Conservation (phyloP, 306 rosid genomes). For the Vigna trinervia region DNA sequence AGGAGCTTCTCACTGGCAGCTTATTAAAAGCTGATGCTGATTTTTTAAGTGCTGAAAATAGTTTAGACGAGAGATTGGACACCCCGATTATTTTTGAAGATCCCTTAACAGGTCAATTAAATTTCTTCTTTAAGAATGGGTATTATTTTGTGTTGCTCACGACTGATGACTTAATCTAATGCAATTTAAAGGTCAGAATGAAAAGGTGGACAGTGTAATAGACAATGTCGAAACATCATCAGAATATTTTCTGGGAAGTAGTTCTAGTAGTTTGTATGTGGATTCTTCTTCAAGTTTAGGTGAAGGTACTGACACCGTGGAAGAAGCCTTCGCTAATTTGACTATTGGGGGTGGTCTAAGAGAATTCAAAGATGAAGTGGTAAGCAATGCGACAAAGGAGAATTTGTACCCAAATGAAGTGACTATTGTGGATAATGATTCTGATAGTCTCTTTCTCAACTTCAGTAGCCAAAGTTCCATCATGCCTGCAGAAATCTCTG, state of each 20-base stretch:
- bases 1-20: slow-evolving; percentile 65
- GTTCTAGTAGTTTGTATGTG: slow-evolving; percentile 34
- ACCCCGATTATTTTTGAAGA: slow-evolving; percentile 39
- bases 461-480: slow-evolving; percentile 40
- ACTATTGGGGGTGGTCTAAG: slow-evolving; percentile 27
- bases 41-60: slow-evolving; percentile 39
- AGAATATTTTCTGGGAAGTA: slow-evolving; percentile 21
- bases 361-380: slow-evolving; percentile 44
- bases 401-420: slow-evolving; percentile 40
- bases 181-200: slow-evolving; percentile 78
- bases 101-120: slow-evolving; percentile 58
- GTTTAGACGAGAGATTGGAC: slow-evolving; percentile 41
- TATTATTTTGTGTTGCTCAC: slow-evolving; percentile 26
- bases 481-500: slow-evolving; percentile 46
- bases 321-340: slow-evolving; percentile 42
- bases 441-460: slow-evolving; percentile 23
- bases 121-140: slow-evolving; percentile 39
- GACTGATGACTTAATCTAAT: slow-evolving; percentile 53
- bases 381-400: slow-evolving; percentile 43
- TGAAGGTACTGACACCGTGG: slow-evolving; percentile 31
- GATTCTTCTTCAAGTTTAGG: slow-evolving; percentile 36
- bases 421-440: slow-evolving; percentile 43
- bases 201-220: slow-evolving; percentile 29
- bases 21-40: slow-evolving; percentile 37
- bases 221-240: slow-evolving; percentile 32